Conservation (phyloP, 2,329 filamentous ascomycete species). For the Apiospora phragmitis region DNA sequence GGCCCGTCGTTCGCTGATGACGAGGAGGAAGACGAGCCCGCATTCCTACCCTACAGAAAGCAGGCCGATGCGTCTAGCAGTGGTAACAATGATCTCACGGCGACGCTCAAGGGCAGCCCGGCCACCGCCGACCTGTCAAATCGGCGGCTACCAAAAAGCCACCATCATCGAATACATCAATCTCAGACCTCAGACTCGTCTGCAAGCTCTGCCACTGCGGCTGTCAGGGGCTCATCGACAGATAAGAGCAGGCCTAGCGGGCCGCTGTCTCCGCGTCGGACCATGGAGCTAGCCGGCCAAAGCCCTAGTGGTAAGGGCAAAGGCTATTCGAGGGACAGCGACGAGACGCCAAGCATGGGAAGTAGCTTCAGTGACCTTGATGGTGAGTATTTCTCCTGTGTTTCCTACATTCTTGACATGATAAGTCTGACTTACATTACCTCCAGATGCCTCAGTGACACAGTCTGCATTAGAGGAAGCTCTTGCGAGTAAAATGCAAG, state of each 20-base stretch:
- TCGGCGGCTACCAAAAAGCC: conserved; percentile 29
- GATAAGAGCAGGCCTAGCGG: conserved; percentile 39
- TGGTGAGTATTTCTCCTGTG: conserved; percentile 45
- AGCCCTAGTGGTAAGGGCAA: conserved; percentile 53
- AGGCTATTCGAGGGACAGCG: conserved; percentile 61
- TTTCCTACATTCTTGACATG: conserved; percentile 11
- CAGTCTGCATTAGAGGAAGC: conserved; percentile 80
- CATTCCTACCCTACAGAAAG: conserved; percentile 51
- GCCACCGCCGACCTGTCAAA: conserved; percentile 30
- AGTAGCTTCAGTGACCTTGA: conserved; percentile 87
- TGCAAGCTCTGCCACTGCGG: conserved; percentile 49
- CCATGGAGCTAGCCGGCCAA: conserved; percentile 56
- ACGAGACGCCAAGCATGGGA: conserved; percentile 77
- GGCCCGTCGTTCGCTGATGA: conserved; percentile 44
- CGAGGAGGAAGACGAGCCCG: conserved; percentile 60
- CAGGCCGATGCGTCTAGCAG: conserved; percentile 24
- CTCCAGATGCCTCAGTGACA: conserved; percentile 74
- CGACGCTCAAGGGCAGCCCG: conserved; percentile 51
- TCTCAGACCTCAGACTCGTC: conserved; percentile 67
- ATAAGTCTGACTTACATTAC: conserved; percentile 14
- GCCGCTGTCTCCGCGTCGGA: conserved; percentile 59
- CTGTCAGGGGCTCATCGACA: conserved; percentile 30
- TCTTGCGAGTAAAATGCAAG: conserved; percentile 69
- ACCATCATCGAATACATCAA: conserved; percentile 37
- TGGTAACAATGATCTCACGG: conserved; percentile 46